These are phyloP conservation scores for Xylaria venustula DNA, from an alignment of 495 filamentous ascomycete species.

Conservation along the genomic window DNA sequence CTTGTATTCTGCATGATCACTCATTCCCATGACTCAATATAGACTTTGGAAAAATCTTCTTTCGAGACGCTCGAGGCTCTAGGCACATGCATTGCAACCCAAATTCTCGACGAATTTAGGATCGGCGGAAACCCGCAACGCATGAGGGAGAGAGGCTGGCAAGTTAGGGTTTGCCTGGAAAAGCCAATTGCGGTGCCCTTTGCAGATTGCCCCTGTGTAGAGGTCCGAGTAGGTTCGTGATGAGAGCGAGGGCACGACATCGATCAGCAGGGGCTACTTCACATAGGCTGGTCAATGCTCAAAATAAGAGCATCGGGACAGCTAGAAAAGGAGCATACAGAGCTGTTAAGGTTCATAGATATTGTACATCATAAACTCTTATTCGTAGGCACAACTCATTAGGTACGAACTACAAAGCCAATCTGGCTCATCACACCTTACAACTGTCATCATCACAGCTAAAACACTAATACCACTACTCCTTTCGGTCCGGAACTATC, in stretches of 20 bases:
- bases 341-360: too few species aligned
- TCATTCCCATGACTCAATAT: constrained; percentile 5
- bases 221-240: constrained; percentile 36
- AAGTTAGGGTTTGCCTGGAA: constrained; percentile 50
- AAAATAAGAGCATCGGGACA: neutral
- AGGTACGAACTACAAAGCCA: too few species aligned
- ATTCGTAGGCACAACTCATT: too few species aligned
- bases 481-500: too few species aligned
- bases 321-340: too few species aligned
- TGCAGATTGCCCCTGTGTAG: constrained; percentile 56
- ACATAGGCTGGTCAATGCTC: neutral
- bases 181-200: constrained; percentile 59
- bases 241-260: neutral
- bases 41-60: constrained; percentile 55
- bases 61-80: constrained; percentile 66
- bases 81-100: constrained; percentile 42
- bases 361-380: too few species aligned
- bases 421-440: too few species aligned
- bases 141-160: constrained; percentile 36
- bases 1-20: neutral
- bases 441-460: too few species aligned
- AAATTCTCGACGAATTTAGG: constrained; percentile 33
- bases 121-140: constrained; percentile 21
- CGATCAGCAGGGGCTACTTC: neutral
- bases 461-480: too few species aligned